Percentiles rank a stretch among this genome's conserved stretches.
These are phyloP conservation scores for Pseudogymnoascus sp. DNA, from an alignment of 2,329 filamentous ascomycete genomes.

Conservation along the genomic window DNA sequence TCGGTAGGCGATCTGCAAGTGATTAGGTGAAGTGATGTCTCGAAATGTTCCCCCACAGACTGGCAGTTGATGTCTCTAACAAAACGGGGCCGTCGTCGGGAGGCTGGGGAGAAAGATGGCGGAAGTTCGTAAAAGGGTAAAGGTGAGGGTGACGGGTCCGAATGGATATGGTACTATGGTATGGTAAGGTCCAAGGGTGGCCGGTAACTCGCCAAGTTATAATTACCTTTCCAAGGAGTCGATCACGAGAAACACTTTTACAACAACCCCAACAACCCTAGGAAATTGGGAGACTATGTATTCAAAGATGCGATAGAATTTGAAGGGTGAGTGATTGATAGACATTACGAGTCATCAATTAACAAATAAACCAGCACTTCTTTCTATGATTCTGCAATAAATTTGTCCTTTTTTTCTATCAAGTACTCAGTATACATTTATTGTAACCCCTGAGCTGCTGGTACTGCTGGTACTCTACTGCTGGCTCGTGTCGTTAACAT, in stretches of 20 bases:
- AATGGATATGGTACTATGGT: not conserved
- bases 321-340: not conserved
- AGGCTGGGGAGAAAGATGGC: not conserved
- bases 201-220: constrained; percentile 8
- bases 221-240: constrained; percentile 5
- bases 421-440: not conserved
- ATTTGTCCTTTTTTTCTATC: not conserved
- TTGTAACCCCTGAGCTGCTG: not conserved
- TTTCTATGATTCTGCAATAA: not conserved
- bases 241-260: constrained; percentile 6
- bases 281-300: not conserved
- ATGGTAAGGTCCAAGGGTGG: not conserved
- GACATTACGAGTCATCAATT: not conserved
- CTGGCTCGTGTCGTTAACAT: not conserved
- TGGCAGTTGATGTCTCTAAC: not conserved
- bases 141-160: not conserved
- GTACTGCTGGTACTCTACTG: too few species aligned
- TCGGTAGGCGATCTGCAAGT: not conserved
- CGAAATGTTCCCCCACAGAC: not conserved
- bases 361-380: not conserved
- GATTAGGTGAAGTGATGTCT: constrained; percentile 3
- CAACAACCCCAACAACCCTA: not conserved
- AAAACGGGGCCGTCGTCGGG: constrained; percentile 5
- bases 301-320: not conserved
- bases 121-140: constrained; percentile 2